Conservation (phyloP, 495 filamentous ascomycete genomes). For the Penicillium cosmopolitanum region DNA sequence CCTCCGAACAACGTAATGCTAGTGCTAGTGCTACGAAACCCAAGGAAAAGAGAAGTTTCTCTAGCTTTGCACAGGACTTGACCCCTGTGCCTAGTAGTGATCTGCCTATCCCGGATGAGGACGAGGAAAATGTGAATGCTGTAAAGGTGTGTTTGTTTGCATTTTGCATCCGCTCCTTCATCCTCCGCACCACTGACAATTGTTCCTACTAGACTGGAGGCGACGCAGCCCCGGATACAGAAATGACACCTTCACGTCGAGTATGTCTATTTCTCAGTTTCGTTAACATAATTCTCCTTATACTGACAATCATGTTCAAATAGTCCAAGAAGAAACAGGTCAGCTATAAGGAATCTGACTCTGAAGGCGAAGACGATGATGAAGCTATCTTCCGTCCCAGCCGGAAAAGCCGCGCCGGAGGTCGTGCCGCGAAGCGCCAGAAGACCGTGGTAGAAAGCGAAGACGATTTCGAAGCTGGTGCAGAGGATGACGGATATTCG, state of each 20-base stretch:
- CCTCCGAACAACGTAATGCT: constrained; percentile 33
- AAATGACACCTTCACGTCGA: constrained; percentile 50
- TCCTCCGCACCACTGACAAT: constrained; percentile 10
- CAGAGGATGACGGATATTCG: constrained; percentile 51
- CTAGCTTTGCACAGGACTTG: constrained; percentile 51
- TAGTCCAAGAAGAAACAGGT: constrained; percentile 53
- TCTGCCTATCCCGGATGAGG: constrained; percentile 44
- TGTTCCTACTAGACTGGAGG: constrained; percentile 24
- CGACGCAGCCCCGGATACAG: constrained; percentile 23
- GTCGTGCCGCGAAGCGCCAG: constrained; percentile 52
- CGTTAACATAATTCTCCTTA: too few species aligned
- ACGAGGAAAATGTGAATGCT: constrained; percentile 32
- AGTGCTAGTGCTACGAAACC: constrained; percentile 29
- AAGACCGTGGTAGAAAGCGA: constrained; percentile 59
- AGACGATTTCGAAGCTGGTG: constrained; percentile 70
- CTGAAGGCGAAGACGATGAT: constrained; percentile 60
- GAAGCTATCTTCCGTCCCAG: constrained; percentile 52
- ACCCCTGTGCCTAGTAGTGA: constrained; percentile 87
- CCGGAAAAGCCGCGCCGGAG: constrained; percentile 35
- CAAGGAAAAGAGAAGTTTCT: constrained; percentile 41
- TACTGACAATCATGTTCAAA: background rate
- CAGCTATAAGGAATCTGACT: constrained; percentile 53
- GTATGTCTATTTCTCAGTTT: constrained; percentile 28
- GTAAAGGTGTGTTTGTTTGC: constrained; percentile 26
- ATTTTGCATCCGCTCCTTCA: constrained; percentile 10